A percentile compares a stretch with the other conserved stretches of the same genome.
Evolutionary conservation across 805 yeast species (phyloP).

Genomic region (Yarrowia divulgata): DNA sequence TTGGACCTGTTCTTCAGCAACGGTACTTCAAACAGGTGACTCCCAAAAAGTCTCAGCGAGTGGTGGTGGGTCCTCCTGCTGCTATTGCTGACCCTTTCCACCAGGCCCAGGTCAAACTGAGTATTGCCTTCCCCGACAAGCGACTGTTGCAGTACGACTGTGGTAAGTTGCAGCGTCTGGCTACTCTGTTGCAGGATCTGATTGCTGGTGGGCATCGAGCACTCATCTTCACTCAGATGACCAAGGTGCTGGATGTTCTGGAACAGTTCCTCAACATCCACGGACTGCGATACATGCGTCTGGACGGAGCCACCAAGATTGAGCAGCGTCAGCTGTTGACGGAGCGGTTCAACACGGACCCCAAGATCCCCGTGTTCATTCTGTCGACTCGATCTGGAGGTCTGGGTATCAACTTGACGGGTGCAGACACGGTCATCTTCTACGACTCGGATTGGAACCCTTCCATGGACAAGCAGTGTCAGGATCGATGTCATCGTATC

Average conservation of each 20-base stretch:
- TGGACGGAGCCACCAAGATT: slow-evolving; percentile 97
- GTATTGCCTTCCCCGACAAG: slow-evolving; percentile 97
- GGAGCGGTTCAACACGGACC: slow-evolving; percentile 88
- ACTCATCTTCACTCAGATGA: slow-evolving; percentile 96
- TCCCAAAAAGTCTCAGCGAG: slow-evolving; percentile 36
- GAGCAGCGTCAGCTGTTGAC: slow-evolving; percentile 96
- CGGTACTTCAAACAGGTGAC: slow-evolving; percentile 32
- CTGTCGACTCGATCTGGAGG: slow-evolving; percentile 98
- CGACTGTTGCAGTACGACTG: slow-evolving; percentile 92
- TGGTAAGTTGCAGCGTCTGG: slow-evolving; percentile 90
- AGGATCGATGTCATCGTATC: slow-evolving; percentile 98
- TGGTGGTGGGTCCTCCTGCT: slow-evolving; percentile 35
- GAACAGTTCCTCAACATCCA: slow-evolving; percentile 93
- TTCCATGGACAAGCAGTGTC: slow-evolving; percentile 99
- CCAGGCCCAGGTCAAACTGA: slow-evolving; percentile 79
- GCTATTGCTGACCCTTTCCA: slow-evolving; percentile 62
- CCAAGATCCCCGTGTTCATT: slow-evolving; percentile 86
- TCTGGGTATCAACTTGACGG: slow-evolving; percentile 94
- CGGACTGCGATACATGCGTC: slow-evolving; percentile 91
- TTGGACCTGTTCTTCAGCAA: slow-evolving; percentile 43
- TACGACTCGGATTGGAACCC: slow-evolving; percentile 99
- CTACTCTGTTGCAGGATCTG: slow-evolving; percentile 74
- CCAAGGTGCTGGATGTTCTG: slow-evolving; percentile 89
- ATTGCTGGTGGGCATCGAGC: slow-evolving; percentile 92
- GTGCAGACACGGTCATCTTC: slow-evolving; percentile 98